These are phyloP conservation scores for Rhodosporidiobolus odoratus DNA, from an alignment of 768 basidiomycete genomes.

Conservation along the genomic window DNA sequence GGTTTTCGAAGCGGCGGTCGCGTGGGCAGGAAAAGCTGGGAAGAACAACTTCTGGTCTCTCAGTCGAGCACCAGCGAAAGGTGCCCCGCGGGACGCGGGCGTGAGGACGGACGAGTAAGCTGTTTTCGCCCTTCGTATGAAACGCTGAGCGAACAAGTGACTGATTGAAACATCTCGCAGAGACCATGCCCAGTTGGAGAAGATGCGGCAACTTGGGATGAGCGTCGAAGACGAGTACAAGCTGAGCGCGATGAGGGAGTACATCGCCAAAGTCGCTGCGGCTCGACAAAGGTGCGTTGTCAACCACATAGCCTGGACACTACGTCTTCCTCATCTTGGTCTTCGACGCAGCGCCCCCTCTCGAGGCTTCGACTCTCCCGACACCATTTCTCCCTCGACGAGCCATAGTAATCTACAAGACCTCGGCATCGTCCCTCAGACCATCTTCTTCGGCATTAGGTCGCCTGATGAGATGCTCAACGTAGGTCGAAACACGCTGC, in stretches of 20 bases:
- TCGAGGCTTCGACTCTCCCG: constrained; percentile 11
- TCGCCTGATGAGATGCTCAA: constrained; percentile 24
- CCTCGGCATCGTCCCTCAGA: constrained; percentile 42
- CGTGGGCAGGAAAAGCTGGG: constrained; percentile 82
- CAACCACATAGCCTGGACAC: background rate
- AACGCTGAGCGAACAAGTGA: background rate
- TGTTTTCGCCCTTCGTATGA: background rate
- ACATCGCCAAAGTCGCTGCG: constrained; percentile 80
- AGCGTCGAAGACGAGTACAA: constrained; percentile 73
- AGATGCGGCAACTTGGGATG: constrained; percentile 84
- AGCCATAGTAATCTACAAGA: constrained; percentile 28
- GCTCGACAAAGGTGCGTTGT: constrained; percentile 65
- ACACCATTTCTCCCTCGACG: constrained; percentile 1
- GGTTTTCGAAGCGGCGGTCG: constrained; percentile 75
- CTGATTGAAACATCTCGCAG: constrained; percentile 49
- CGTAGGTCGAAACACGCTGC: background rate
- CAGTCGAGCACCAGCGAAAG: constrained; percentile 6
- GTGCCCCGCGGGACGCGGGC: constrained; percentile 32
- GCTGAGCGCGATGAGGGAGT: constrained; percentile 79
- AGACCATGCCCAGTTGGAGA: constrained; percentile 68
- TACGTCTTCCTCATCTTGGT: background rate
- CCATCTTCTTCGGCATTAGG: constrained; percentile 40
- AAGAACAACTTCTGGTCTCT: constrained; percentile 59
- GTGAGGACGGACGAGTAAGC: constrained; percentile 62
- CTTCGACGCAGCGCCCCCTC: constrained; percentile 6